Evolutionary conservation across 768 basidiomycete species (phyloP), one percentile per base, ranked within the genome.

Genomic region (Dictyophora rubrovolvata): DNA sequence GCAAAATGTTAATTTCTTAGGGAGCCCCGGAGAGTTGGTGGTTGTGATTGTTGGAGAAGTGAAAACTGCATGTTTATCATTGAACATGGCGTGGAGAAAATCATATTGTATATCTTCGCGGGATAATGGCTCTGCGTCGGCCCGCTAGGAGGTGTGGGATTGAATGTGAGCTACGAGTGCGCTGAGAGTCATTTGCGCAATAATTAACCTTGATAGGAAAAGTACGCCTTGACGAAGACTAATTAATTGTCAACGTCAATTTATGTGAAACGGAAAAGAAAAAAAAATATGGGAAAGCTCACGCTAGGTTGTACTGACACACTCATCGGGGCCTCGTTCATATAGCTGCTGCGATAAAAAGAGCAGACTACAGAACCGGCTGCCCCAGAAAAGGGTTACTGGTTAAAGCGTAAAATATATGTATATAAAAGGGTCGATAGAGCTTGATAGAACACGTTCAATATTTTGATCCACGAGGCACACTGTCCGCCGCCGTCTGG

Each of bases 1-100:
- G 65, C 80, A 79, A 69, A 95, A 93, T 65, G 83, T 82, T 70
- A 89, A 76, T 70, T 79, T 82, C 35, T 79, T 77, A 5, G 60
- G 65, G 18, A 62, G 59, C 54, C 65, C 62, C 48, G 76, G 68
- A 56, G 82, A 75, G 48, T 75, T 71, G 60, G 72, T 75, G 48
- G 77, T 69, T 67, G 80, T 79, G n/a, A 84, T 77, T 0, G 67
- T 61, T 9, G 65, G 67, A 65, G 84, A 79, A 18, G 81, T 80
- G 72, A 89, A 91, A 54, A 75, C 85, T 69, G 65, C 81, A 56
- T 71, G 77, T 72, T 72, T 71, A 70, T 93, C 81, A 62, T 78
- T 76, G 72, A 95, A 95, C 67, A 94, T 83, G 72, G 81, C 77
- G 65, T 85, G 69, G 59, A 95, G 82, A 52, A 93, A 79, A 74